These are phyloP conservation scores for Cryphonectria parasitica DNA, from an alignment of 2,329 filamentous ascomycete genomes.

Conservation along the genomic window DNA sequence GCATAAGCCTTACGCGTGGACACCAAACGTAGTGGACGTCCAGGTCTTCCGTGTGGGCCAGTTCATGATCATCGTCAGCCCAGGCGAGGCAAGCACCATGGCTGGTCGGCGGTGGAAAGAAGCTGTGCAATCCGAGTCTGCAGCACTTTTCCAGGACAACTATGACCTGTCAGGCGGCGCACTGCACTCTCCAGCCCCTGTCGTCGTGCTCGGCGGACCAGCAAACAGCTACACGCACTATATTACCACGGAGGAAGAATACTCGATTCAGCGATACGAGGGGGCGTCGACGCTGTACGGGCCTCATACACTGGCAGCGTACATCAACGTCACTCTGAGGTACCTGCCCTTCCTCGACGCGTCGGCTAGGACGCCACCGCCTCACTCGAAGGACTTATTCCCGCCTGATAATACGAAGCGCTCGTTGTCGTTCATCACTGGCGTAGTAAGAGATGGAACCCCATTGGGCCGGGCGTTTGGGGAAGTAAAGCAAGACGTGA, in stretches of 20 bases:
- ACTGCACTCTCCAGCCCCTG: conserved; percentile 43
- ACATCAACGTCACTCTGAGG: conserved; percentile 77
- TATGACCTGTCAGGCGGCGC: conserved; percentile 39
- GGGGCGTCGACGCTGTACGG: conserved; percentile 89
- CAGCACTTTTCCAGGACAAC: conserved; percentile 48
- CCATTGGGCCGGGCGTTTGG: conserved; percentile 72
- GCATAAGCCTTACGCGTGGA: conserved; percentile 80
- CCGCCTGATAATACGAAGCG: conserved; percentile 79
- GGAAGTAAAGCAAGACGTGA: conserved; percentile 60
- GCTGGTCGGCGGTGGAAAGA: conserved; percentile 83
- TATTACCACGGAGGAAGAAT: conserved; percentile 79
- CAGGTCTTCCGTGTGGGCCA: conserved; percentile 85
- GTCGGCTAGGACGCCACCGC: conserved; percentile 43
- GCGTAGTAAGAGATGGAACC: conserved; percentile 73
- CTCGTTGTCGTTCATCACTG: conserved; percentile 77
- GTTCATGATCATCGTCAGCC: conserved; percentile 79
- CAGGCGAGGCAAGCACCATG: conserved; percentile 93
- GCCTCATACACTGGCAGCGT: conserved; percentile 80
- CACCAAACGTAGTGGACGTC: conserved; percentile 88
- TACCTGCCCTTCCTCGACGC: conserved; percentile 69
- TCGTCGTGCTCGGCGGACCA: conserved; percentile 86
- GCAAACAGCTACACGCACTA: conserved; percentile 91
- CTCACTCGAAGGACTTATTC: conserved; percentile 52
- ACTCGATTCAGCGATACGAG: conserved; percentile 83
- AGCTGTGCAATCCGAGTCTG: conserved; percentile 62